Conservation (phyloP, 2,329 filamentous ascomycete genomes). For the Cladophialophora yegresii region DNA sequence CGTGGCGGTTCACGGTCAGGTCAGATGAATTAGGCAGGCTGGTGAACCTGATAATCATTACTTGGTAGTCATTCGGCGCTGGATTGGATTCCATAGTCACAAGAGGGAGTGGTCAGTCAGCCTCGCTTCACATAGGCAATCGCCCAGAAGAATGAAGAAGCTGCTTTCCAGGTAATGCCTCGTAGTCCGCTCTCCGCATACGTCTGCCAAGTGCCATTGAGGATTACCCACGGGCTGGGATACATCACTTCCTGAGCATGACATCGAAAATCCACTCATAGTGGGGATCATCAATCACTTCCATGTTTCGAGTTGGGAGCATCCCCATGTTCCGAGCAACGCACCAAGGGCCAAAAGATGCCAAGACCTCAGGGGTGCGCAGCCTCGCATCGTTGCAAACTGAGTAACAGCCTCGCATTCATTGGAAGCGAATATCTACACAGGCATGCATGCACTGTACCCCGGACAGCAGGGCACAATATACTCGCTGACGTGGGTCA, state of each 20-base stretch:
- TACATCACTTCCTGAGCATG: too few relatives aligned
- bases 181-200: too few relatives aligned
- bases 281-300: too few relatives aligned
- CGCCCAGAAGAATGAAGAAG: not conserved
- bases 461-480: not conserved
- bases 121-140: not conserved
- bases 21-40: not conserved
- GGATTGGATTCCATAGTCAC: not conserved
- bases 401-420: not conserved
- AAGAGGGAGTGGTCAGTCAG: not conserved
- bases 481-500: not conserved
- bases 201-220: too few relatives aligned
- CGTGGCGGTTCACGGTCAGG: not conserved
- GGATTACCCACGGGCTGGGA: too few relatives aligned
- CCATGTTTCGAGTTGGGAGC: too few relatives aligned
- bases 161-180: not conserved
- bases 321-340: too few relatives aligned
- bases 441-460: not conserved
- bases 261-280: too few relatives aligned
- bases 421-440: not conserved
- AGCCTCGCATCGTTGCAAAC: not conserved
- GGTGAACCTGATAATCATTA: too few relatives aligned
- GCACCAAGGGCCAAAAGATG: not conserved
- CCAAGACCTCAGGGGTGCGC: not conserved
- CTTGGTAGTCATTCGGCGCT: not conserved